phyloP scores from a whole-genome alignment of 1,139 yeast species.

The Yamadazyma aaseri region DNA sequence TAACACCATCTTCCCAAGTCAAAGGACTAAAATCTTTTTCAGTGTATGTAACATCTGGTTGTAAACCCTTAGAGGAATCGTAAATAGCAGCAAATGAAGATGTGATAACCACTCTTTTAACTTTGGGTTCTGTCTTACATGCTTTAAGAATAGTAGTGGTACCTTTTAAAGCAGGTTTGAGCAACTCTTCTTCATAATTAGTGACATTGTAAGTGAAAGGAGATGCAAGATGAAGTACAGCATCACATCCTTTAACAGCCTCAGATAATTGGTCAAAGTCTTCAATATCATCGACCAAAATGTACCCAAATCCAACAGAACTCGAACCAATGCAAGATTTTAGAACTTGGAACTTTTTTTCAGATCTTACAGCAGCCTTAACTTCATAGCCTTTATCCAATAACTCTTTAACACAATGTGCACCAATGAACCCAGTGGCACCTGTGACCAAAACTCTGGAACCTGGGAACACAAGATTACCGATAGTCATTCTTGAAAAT shows the following conservation, averaged over 20 bases:
- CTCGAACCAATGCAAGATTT: constrained; percentile 19
- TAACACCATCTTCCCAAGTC: constrained; percentile 32
- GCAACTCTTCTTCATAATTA: constrained; percentile 17
- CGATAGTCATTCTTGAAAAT: constrained; percentile 18
- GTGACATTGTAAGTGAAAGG: constrained; percentile 21
- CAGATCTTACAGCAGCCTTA: constrained; percentile 57
- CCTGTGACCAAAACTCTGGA: constrained; percentile 31
- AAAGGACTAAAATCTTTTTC: constrained; percentile 42
- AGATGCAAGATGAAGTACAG: constrained; percentile 49
- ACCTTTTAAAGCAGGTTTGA: constrained; percentile 22
- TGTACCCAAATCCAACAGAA: constrained; percentile 36
- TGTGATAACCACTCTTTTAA: constrained; percentile 26
- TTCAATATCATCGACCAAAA: constrained; percentile 51
- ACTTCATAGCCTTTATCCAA: constrained; percentile 47
- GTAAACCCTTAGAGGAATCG: constrained; percentile 13
- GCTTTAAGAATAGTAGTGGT: constrained; percentile 24
- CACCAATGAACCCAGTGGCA: constrained; percentile 39
- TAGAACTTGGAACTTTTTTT: constrained; percentile 45
- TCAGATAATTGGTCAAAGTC: constrained; percentile 51
- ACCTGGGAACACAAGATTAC: constrained; percentile 7
- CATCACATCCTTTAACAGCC: constrained; percentile 46
- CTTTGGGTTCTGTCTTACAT: constrained; percentile 18
- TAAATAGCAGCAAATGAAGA: constrained; percentile 25
- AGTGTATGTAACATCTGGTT: constrained; percentile 14
- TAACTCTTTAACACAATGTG: constrained; percentile 28